Base-by-base conservation (phyloP, 257 asterid genomes). In the Scutellaria barbata region DNA sequence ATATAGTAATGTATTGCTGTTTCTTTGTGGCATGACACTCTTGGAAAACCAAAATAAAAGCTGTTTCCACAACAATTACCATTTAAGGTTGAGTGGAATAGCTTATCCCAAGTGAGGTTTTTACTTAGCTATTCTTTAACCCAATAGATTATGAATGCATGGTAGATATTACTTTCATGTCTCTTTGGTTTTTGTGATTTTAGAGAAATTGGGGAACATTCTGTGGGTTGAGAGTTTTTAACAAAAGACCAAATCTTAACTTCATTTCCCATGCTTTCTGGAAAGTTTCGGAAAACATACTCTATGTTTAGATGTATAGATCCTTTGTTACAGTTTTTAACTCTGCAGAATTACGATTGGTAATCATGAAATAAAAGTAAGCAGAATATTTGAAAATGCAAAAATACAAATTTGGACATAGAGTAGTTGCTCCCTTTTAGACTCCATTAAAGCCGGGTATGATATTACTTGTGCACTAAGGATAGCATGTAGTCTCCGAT, bases 31-130 rank as follows among this genome's bases (percentile, higher is more conserved):
- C 16, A 10, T 43, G 56, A 14, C 42, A 58, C 55, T 17, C 46
- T 61, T 75, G 33, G 72, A 22, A 33, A 50, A 48, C 72, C 46
- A 60, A 60, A 59, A 14, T 43, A 48, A 50, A 66, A 66, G 50
- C 33, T 30, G 35, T 33, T 7, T 14, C 57, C 5, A 12, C 6
- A 45, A 12, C 57, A 16, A 47, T n/a, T 22, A 64, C 8, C 18
- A 48, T n/a, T 14, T 8, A 30, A 30, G 59, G 5, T 10, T 47
- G 46, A 13, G 46, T 10, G 42, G 71, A 42, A 35, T 46, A 13
- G 45, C 35, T 47, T 14, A 30, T 65, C 70, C 41, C 25, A 22
- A 25, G 43, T 47, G 45, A 16, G 52, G 58, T 46, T 33, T 47
- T 60, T 60, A 62, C 37, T 16, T 4, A 2, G 42, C 45, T 16